A percentile compares a stretch with the other conserved stretches of the same genome.
Evolutionary conservation across 164 flowering plant genomes (phyloP).

Genomic region (Chimonanthus salicifolius): DNA sequence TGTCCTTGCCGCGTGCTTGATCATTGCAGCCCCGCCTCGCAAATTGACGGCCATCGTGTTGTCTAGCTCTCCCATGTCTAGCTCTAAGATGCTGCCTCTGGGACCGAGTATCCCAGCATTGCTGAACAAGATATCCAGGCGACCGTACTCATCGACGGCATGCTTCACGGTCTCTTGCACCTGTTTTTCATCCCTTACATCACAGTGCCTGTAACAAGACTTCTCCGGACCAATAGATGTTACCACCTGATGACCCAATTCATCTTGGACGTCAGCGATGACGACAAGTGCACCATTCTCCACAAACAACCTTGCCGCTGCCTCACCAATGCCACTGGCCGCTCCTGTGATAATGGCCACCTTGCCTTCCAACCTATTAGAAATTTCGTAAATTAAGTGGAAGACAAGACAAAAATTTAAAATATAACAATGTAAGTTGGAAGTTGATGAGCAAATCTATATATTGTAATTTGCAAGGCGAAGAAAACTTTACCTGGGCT

Average conservation of each 20-base stretch:
- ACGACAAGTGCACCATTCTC: conserved; percentile 13
- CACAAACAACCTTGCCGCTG: conserved; percentile 12
- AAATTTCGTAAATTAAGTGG: no score
- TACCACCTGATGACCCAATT: conserved; percentile 15
- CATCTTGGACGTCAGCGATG: conserved; percentile 26
- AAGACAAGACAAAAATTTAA: neutral
- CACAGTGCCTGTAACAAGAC: conserved; percentile 21
- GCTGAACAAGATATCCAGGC: conserved; percentile 26
- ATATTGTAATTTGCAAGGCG: neutral
- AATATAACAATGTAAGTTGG: neutral
- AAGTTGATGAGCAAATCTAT: neutral
- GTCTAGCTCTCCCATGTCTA: conserved; percentile 4
- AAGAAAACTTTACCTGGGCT: neutral
- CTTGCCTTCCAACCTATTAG: conserved; percentile 20
- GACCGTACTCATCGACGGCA: conserved; percentile 17
- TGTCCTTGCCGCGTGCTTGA: conserved; percentile 12
- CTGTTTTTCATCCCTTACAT: conserved; percentile 28
- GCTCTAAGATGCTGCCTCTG: neutral
- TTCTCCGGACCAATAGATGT: conserved; percentile 16
- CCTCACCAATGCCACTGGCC: conserved; percentile 19
- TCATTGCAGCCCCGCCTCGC: neutral
- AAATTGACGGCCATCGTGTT: conserved; percentile 3
- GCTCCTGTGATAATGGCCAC: conserved; percentile 19
- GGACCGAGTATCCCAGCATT: conserved; percentile 25
- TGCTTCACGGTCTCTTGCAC: conserved; percentile 13